phyloP scores from a whole-genome alignment of 2,329 filamentous ascomycete species.

The Curvularia sp. region DNA sequence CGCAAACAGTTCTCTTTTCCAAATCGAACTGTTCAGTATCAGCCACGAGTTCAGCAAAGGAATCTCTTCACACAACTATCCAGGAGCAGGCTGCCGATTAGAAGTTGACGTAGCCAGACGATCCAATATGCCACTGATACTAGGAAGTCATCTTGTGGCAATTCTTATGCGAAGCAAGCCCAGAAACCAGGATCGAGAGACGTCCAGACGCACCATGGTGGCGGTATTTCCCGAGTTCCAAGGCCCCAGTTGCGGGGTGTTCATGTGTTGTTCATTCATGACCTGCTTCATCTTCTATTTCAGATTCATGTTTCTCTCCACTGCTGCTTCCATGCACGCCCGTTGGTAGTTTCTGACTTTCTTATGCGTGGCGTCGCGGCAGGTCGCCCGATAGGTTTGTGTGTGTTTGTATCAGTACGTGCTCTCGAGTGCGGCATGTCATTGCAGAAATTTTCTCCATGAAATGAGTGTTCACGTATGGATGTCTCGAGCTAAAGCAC shows the following conservation, averaged over 20 bases:
- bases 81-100: too few relatives aligned
- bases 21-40: not conserved
- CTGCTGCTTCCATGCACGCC: not conserved
- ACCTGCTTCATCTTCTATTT: not conserved
- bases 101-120: not conserved
- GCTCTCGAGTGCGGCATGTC: not conserved
- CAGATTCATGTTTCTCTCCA: not conserved
- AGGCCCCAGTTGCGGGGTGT: conserved; percentile 24
- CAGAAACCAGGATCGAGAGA: not conserved
- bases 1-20: not conserved
- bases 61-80: too few relatives aligned
- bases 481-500: not conserved
- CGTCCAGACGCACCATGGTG: conserved; percentile 14
- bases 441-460: not conserved
- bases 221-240: conserved; percentile 13
- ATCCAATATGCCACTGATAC: not conserved
- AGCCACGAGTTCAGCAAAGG: not conserved
- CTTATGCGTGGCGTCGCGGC: not conserved
- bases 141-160: not conserved
- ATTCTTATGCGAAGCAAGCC: not conserved
- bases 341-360: not conserved
- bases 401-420: not conserved
- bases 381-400: not conserved
- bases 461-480: not conserved
- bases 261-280: not conserved